A percentile compares a stretch with the other conserved stretches of the same genome.
Evolutionary conservation across 768 basidiomycete species (phyloP).

Genomic region (Lentinula sp.): DNA sequence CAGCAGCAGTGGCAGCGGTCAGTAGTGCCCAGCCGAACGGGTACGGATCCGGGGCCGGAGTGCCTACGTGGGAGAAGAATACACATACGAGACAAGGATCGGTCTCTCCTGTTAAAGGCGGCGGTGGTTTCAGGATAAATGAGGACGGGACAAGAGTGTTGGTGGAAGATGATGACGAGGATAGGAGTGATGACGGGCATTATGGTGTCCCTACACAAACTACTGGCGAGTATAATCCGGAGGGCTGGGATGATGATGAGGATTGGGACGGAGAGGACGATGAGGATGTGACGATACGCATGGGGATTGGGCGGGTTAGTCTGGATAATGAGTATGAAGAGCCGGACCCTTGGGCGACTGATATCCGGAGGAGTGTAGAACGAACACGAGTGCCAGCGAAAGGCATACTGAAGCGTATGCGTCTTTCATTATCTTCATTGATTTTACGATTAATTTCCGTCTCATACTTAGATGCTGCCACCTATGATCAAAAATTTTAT

Average conservation of each 20-base stretch:
- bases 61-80: conserved; percentile 78
- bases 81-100: conserved; percentile 56
- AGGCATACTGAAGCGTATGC: conserved; percentile 86
- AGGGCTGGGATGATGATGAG: conserved; percentile 77
- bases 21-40: conserved; percentile 19
- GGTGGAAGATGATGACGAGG: conserved; percentile 67
- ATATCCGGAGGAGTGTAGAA: conserved; percentile 70
- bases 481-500: conserved; percentile 60
- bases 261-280: conserved; percentile 70
- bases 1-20: conserved; percentile 29
- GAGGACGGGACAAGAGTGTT: conserved; percentile 65
- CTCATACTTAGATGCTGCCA: conserved; percentile 48
- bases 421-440: not conserved
- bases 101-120: conserved; percentile 35
- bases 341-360: conserved; percentile 73
- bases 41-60: conserved; percentile 31
- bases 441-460: not conserved
- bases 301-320: conserved; percentile 43
- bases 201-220: conserved; percentile 29
- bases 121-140: conserved; percentile 35
- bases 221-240: conserved; percentile 28
- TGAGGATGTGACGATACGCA: conserved; percentile 70
- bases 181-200: conserved; percentile 49
- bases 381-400: conserved; percentile 57
- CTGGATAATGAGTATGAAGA: conserved; percentile 48